Percentiles rank a stretch among this genome's conserved stretches.
Conservation (phyloP, 352 stramenopile species). For the Globisporangium cylindrosporum region DNA sequence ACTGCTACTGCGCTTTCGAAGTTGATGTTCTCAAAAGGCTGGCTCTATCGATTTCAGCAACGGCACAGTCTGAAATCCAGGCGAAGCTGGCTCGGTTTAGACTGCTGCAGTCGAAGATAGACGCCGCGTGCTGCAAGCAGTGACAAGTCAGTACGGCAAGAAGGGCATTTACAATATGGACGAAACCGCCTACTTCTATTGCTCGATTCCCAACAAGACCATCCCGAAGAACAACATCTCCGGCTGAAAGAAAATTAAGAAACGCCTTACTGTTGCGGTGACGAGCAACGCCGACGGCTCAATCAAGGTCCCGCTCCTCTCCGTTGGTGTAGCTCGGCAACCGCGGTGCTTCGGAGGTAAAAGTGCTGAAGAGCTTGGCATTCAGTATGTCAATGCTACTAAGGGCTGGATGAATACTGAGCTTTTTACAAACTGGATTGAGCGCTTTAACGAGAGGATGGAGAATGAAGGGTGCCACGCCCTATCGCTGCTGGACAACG, state of each 20-base stretch:
- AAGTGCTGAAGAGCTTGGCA: background rate
- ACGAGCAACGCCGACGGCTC: constrained; percentile 4
- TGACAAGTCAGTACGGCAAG: constrained; percentile 3
- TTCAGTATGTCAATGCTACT: constrained; percentile 4
- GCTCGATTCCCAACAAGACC: background rate
- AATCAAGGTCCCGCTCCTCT: background rate
- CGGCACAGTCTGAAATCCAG: background rate
- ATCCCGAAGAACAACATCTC: constrained; percentile 1
- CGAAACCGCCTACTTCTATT: constrained; percentile 5
- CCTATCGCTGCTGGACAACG: background rate
- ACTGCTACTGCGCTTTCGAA: background rate
- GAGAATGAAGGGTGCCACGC: background rate
- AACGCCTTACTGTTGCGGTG: background rate
- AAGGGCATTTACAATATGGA: constrained; percentile 15
- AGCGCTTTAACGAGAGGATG: background rate
- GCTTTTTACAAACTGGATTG: background rate
- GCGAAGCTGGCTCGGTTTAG: background rate
- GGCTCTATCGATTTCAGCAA: constrained; percentile 1
- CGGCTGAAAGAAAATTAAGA: constrained; percentile 1
- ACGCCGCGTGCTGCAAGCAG: background rate
- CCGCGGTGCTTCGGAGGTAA: constrained; percentile 1
- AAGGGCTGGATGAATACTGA: constrained; percentile 8
- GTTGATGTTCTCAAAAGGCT: constrained; percentile 6
- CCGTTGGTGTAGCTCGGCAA: background rate
- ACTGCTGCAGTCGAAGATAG: background rate